Percentiles rank a stretch among this genome's conserved stretches.
phyloP scores from a whole-genome alignment of 768 basidiomycete genomes.

The Lactifluus echinatus region DNA sequence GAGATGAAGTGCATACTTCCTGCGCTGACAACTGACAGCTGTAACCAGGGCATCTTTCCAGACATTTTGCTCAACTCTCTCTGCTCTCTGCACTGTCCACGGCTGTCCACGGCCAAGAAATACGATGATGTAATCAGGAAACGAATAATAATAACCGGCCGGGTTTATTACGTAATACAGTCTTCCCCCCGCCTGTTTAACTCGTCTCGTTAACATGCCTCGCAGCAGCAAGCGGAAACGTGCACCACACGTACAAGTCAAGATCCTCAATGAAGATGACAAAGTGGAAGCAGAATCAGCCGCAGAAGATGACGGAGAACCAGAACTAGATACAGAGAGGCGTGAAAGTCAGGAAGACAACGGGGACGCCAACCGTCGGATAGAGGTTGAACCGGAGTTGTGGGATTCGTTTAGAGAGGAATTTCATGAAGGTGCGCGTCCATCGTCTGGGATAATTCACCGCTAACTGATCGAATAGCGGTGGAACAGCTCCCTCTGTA shows the following conservation, averaged over 20 bases:
- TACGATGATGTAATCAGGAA: neutral
- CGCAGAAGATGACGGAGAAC: neutral
- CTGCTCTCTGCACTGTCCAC: too few relatives aligned
- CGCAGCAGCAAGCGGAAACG: constrained; percentile 15
- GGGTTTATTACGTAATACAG: neutral
- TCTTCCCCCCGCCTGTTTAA: neutral
- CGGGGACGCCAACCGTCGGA: neutral
- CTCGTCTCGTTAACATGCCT: neutral
- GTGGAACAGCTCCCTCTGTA: constrained; percentile 20
- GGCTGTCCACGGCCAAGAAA: too few relatives aligned
- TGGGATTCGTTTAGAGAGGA: constrained; percentile 19
- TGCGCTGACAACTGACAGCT: constrained; percentile 22
- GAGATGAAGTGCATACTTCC: constrained; percentile 24
- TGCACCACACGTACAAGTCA: neutral
- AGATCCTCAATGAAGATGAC: neutral
- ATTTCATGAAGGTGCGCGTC: constrained; percentile 13
- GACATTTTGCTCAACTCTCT: constrained; percentile 20
- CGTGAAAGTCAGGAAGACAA: neutral
- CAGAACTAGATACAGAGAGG: neutral
- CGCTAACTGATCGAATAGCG: neutral
- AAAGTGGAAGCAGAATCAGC: neutral
- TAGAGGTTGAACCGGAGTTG: constrained; percentile 8
- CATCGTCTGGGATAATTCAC: neutral
- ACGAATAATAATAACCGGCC: neutral
- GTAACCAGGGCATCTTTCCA: constrained; percentile 27